Base-by-base conservation (phyloP, 352 stramenopile genomes). In the Phytophthora constricta region DNA sequence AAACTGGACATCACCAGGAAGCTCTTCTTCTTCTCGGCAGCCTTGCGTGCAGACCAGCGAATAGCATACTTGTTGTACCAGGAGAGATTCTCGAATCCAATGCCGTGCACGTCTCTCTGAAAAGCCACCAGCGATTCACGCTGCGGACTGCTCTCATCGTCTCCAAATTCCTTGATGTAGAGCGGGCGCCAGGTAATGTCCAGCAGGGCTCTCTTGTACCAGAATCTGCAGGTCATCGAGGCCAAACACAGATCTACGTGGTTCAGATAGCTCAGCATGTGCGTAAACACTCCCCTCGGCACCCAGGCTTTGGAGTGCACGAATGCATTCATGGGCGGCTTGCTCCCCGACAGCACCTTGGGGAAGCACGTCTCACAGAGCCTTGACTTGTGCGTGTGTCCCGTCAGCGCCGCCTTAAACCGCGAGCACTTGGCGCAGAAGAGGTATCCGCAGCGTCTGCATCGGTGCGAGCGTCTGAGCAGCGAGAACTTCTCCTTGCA, bases 11-110 rank as follows among this genome's bases (percentile, higher is more conserved):
- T 96, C 34, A 94, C 86, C 49, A 89, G 42, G 53, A 96, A 96
- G 67, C 86, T 95, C 72, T 96, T 96, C 72, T 96, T 94, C 75
- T 93, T 94, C 64, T 93, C 88, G 0, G 86, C 88, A 23, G 88
- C 86, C 33, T 91, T 92, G 45, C 85, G 82, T 17, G 88, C 85
- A 2, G 85, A 88, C 85, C 83, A 95, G 51, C 88, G 88, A 48
- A 96, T 87, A 3, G 83, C 76, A 49, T 90, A 96, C 60, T 93
- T 94, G 54, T 93, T 87, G 67, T 96, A 84, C 74, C 86, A 96
- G 43, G 88, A 91, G 46, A 96, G 58, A 27, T 90, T 93, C 31
- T 96, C 85, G 55, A 93, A 93, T 39, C 85, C 88, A 47, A 95
- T 90, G 47, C 88, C 88, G 48, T 96, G 84, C 37, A 94, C 86